Percentiles rank a stretch among this genome's conserved stretches.
Evolutionary conservation across 2,329 filamentous ascomycete species (phyloP).

Genomic region (Teratosphaeria destructans): DNA sequence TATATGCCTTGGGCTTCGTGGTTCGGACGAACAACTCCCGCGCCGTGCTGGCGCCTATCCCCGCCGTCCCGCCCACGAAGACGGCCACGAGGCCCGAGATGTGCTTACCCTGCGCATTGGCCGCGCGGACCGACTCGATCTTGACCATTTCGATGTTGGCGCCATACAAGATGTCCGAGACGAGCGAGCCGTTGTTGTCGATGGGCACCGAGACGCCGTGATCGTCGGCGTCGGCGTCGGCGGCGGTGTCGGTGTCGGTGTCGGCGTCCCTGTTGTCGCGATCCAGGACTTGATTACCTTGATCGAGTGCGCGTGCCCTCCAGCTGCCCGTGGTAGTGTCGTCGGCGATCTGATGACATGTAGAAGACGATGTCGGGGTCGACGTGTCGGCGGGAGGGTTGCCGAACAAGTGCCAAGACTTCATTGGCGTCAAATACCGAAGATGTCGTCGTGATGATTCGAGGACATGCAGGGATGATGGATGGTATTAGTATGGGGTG

Average conservation of each 20-base stretch:
- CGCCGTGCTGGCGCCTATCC: slow-evolving; percentile 35
- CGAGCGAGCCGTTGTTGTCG: neutral
- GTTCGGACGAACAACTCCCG: slow-evolving; percentile 33
- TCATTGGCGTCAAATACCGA: neutral
- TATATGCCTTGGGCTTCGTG: slow-evolving; percentile 30
- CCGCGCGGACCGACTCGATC: slow-evolving; percentile 22
- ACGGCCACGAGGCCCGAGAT: slow-evolving; percentile 24
- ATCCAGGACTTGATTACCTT: neutral
- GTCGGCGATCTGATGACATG: neutral
- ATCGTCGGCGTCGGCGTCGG: neutral
- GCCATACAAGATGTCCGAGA: slow-evolving; percentile 2
- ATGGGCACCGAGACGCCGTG: neutral
- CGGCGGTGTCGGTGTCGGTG: too few relatives aligned
- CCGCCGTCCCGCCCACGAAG: slow-evolving; percentile 34
- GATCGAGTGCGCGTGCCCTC: neutral
- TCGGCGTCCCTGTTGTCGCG: neutral
- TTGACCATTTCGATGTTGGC: slow-evolving; percentile 9
- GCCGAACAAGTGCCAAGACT: neutral
- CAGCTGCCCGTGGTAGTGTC: too few relatives aligned
- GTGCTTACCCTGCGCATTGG: slow-evolving; percentile 20
- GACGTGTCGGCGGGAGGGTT: neutral
- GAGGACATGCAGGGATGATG: neutral
- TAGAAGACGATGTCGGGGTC: neutral
- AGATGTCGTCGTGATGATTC: neutral
- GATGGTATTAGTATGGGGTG: too few relatives aligned